phyloP scores from a whole-genome alignment of 805 yeast species.

The Candida jianshihensis region DNA sequence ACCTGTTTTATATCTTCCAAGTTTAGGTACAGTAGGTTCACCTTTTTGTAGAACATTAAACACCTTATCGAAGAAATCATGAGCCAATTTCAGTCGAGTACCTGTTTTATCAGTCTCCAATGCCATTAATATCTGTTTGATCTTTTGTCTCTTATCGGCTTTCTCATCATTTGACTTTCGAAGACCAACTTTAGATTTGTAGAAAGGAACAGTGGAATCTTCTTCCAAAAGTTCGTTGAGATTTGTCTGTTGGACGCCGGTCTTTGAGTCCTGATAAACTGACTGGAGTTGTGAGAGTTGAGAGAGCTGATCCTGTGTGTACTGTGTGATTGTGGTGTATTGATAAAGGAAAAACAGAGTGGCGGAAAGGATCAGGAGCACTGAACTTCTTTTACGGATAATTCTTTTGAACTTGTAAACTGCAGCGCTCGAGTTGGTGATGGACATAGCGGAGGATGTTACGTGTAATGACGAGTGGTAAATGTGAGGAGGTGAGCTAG shows the following conservation, averaged over 20 bases:
- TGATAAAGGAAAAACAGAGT: constrained; percentile 8
- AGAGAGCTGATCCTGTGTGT: constrained; percentile 9
- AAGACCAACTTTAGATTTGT: constrained; percentile 15
- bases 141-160: constrained; percentile 7
- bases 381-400: constrained; percentile 10
- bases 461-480: no score
- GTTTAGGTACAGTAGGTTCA: constrained; percentile 36
- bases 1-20: constrained; percentile 37
- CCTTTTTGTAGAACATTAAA: constrained; percentile 35
- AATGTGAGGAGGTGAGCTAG: no score
- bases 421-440: not conserved
- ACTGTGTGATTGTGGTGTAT: constrained; percentile 10
- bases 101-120: constrained; percentile 27
- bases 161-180: constrained; percentile 1
- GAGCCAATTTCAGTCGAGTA: constrained; percentile 28
- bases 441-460: not conserved
- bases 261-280: not conserved
- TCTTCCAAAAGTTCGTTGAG: constrained; percentile 1
- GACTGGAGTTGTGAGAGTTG: constrained; percentile 8
- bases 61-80: constrained; percentile 35
- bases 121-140: constrained; percentile 18
- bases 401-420: not conserved
- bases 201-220: constrained; percentile 21
- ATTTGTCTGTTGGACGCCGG: constrained; percentile 3
- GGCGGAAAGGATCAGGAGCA: constrained; percentile 7